A percentile compares a stretch with the other conserved stretches of the same genome.
phyloP scores from a whole-genome alignment of 2,329 filamentous ascomycete species.

The Didymellaceae sp. region DNA sequence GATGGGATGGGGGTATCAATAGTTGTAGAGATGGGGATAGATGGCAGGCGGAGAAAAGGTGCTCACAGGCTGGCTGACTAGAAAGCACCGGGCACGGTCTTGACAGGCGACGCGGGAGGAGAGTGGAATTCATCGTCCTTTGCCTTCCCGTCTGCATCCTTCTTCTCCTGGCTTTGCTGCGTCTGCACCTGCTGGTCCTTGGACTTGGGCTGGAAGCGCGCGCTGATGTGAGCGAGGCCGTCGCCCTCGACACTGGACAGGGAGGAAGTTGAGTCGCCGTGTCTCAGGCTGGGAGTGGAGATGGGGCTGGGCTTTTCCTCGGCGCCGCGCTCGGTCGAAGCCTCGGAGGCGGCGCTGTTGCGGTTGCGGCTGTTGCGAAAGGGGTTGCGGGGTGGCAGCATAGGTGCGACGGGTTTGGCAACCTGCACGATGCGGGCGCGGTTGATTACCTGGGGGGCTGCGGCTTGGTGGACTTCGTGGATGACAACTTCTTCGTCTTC shows the following conservation, averaged over 20 bases:
- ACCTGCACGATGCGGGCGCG: slow-evolving; percentile 86
- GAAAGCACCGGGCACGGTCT: slow-evolving; percentile 44
- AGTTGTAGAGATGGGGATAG: background rate
- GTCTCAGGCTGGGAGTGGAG: slow-evolving; percentile 45
- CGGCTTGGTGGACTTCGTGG: slow-evolving; percentile 69
- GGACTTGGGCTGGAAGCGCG: slow-evolving; percentile 36
- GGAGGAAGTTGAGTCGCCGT: slow-evolving; percentile 43
- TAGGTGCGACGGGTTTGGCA: slow-evolving; percentile 77
- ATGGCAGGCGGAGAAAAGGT: too few relatives aligned
- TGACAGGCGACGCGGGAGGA: slow-evolving; percentile 44
- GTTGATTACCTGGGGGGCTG: slow-evolving; percentile 71
- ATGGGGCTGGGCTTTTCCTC: slow-evolving; percentile 39
- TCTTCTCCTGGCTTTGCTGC: slow-evolving; percentile 19
- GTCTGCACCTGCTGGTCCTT: slow-evolving; percentile 12
- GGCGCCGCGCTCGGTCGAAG: slow-evolving; percentile 35
- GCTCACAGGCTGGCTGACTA: slow-evolving; percentile 13
- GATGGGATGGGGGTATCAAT: background rate
- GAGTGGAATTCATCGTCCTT: slow-evolving; percentile 53
- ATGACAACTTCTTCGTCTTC: slow-evolving; percentile 63
- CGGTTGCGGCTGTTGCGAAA: slow-evolving; percentile 56
- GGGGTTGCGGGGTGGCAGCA: slow-evolving; percentile 78
- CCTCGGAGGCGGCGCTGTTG: slow-evolving; percentile 43
- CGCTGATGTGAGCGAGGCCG: slow-evolving; percentile 37
- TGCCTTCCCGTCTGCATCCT: slow-evolving; percentile 6
- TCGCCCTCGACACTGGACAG: slow-evolving; percentile 42